These are phyloP conservation scores for Cylindrotheca fusiformis DNA, from an alignment of 108 stramenopile species.

Conservation along the genomic window DNA sequence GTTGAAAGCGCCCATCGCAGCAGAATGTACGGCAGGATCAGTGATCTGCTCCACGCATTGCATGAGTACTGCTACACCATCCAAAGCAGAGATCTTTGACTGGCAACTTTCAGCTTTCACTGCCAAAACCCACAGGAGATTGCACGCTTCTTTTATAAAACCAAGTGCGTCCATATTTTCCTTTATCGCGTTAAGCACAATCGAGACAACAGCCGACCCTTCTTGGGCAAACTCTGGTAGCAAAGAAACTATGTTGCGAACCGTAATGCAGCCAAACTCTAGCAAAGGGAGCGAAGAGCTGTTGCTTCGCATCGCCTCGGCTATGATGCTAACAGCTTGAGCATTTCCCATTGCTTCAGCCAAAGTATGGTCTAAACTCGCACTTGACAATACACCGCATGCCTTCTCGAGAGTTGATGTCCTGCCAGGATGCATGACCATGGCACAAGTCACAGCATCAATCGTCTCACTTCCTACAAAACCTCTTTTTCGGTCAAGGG, in stretches of 20 bases:
- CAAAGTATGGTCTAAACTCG: conserved; percentile 27
- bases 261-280: conserved; percentile 36
- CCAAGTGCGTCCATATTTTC: conserved; percentile 25
- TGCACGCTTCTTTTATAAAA: conserved; percentile 45
- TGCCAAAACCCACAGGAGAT: conserved; percentile 49
- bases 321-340: conserved; percentile 44
- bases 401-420: conserved; percentile 46
- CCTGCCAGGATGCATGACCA: conserved; percentile 46
- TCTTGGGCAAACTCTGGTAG: conserved; percentile 30
- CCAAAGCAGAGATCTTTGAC: conserved; percentile 35
- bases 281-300: conserved; percentile 24
- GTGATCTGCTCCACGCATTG: conserved; percentile 27
- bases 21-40: conserved; percentile 20
- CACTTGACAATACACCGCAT: conserved; percentile 38
- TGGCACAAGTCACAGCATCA: conserved; percentile 48
- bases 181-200: conserved; percentile 40
- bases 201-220: conserved; percentile 31
- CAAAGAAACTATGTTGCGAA: conserved; percentile 33
- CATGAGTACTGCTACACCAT: conserved; percentile 41
- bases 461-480: conserved; percentile 38
- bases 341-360: conserved; percentile 42
- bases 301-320: conserved; percentile 53
- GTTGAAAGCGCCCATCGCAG: conserved; percentile 41
- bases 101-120: conserved; percentile 28
- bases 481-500: conserved; percentile 34